Evolutionary conservation across 2,329 filamentous ascomycete species (phyloP), one percentile per base, ranked within the genome.

Genomic region (Parastagonospora avenae): DNA sequence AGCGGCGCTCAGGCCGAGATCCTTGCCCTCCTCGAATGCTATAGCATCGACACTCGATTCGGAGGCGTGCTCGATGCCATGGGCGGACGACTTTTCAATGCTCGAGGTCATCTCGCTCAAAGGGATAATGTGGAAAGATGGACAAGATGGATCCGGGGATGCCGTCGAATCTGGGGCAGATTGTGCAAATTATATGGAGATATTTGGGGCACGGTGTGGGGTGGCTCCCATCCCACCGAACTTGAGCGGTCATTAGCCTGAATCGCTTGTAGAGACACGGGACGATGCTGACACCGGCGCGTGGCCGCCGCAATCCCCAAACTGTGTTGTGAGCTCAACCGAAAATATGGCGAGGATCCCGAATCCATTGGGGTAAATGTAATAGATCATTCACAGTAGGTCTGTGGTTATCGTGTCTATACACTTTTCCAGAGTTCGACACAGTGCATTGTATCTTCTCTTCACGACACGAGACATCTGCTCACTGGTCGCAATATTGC

Each of bases 21-120:
- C 54, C 16, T 60, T 60, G 37, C 60, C 59, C 32, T 60, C 59
- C 40, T 63, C 60, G 31, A 55, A 57, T 14, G 60, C 59, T n/a
- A 59, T 31, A n/a, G 46, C 38, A 37, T 54, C 44, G 29, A 44
- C 52, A 4, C 36, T 32, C 2, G 56, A 62, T 19, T 60, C 48
- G 39, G 57, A 55, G 10, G 45, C 40, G 9, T 49, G 47, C 49
- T 60, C 60, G 10, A 53, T n/a, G 16, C 46, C 45, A 28, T 46
- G 46, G 12, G 48, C 46, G 27, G 30, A 52, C 8, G 48, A n/a
- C 39, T 63, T 63, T 44, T 62, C 51, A 29, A 38, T 6, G 10
- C 41, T 47, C 19, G 55, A 59, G 36, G 59, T 54, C 60, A 63
- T 63, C 14, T 14, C 49, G 39, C 31, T 44, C 2, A 12, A 28